Evolutionary conservation across 139 green algal species (phyloP), one percentile per base, ranked within the genome.

Genomic region (Chlamydomonas urium): DNA sequence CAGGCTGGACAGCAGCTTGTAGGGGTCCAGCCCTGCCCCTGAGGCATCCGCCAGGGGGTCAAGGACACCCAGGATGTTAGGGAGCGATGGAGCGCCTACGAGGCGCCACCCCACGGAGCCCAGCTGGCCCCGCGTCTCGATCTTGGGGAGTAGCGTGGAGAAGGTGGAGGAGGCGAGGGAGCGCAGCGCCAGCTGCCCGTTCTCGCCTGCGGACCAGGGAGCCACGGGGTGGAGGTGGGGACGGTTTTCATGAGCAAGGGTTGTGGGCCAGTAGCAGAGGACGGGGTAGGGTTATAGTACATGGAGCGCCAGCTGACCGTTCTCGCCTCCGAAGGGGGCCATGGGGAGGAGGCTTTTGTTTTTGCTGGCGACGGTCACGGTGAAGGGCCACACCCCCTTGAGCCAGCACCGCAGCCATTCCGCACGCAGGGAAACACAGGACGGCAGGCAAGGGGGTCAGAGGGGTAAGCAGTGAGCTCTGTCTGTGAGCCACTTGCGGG

Each of bases 121-220:
- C 63, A 97, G 83, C 75, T 94, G 85, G 0, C 95, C 95, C 33
- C 90, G 86, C 2, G 92, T 97, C 82, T 99, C 93, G 34, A 99
- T 87, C 74, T 93, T 95, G 47, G 95, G 95, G 86, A 98, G 88
- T 62, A 99, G 78, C 3, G 85, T 93, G 36, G 80, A 78, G 37
- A 97, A 85, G 2, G 95, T 97, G 61, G 83, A 86, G 29, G 86
- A 85, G 0, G 94, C 94, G 38, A 99, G 86, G 47, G 84, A 88
- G 38, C 76, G 81, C 57, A 99, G 87, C 33, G 94, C 92, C 38
- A 99, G 83, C 80, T 94, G 92, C 2, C 95, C 95, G 56, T 98
- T 89, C 65, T 97, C 89, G 35, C 78, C 78, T 84, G 78, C 14
- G 31, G 38, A 8, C 17, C 19, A 31, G 26, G 24, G 53, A n/a